Evolutionary conservation across 305 asterid genomes (phyloP), one percentile per base, ranked within the genome.

Genomic region (Striga hermonthica): DNA sequence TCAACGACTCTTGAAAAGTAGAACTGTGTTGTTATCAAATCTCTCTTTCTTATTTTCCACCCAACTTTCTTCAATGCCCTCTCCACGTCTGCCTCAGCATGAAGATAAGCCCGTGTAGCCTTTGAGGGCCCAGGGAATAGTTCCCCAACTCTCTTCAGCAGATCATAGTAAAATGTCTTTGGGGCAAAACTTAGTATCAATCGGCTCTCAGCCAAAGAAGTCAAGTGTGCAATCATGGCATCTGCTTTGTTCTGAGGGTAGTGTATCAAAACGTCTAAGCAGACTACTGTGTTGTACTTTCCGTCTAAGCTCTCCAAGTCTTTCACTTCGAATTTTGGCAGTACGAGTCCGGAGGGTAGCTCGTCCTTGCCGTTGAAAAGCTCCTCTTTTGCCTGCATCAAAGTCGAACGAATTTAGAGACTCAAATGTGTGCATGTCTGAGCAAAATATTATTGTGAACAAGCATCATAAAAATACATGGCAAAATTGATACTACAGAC

Each of bases 101-200:
- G 99, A 47, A 93, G 96, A 76, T 93, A 93, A 0, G 97, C 97
- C 74, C 99, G 77, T 37, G 99, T 93, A 15, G 97, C 97, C 83
- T 93, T 93, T 39, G 99, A 93, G 57, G 99, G 96, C n/a, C 99
- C 99, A 3, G 91, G 97, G 69, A 92, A 93, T 71, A 93, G 72
- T 78, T 93, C 99, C 5, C 99, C 97, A 0, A 93, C 75, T 70
- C 99, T 88, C 78, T 93, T 93, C 70, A 93, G 78, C 49, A 86
- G 65, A 80, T 70, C 81, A 63, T 93, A 93, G 75, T 87, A 93
- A 52, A 90, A 56, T 59, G 97, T 90, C 56, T 90, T 87, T 0
- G 98, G 99, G 31, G 96, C 99, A 52, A 93, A 93, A 79, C 98
- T 93, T 34, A 90, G 75, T 70, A 93, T 83, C 77, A 93, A 62